These are phyloP conservation scores for Paecilomyces sp. DNA, from an alignment of 2,329 filamentous ascomycete genomes.

Conservation along the genomic window DNA sequence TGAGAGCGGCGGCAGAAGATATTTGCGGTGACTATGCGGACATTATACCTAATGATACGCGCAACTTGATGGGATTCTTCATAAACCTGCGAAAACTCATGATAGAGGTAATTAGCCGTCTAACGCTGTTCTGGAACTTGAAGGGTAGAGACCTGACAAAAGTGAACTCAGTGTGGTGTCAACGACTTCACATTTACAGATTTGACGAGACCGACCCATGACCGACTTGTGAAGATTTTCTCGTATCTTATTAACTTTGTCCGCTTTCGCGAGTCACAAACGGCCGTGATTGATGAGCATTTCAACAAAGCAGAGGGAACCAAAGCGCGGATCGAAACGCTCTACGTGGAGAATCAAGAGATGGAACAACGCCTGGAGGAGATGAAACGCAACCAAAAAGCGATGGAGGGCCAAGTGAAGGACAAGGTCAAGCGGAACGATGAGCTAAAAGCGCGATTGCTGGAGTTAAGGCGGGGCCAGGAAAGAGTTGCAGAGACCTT, in stretches of 20 bases:
- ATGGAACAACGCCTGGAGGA: slow-evolving; percentile 74
- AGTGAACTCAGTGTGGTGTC: slow-evolving; percentile 64
- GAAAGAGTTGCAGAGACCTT: slow-evolving; percentile 75
- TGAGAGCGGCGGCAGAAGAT: slow-evolving; percentile 86
- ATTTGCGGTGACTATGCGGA: slow-evolving; percentile 78
- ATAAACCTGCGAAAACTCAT: slow-evolving; percentile 72
- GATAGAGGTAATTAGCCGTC: slow-evolving; percentile 46
- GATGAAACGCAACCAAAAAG: slow-evolving; percentile 70
- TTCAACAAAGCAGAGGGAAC: slow-evolving; percentile 85
- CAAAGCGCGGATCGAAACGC: slow-evolving; percentile 77
- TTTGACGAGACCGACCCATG: slow-evolving; percentile 82
- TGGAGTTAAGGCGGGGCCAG: slow-evolving; percentile 75
- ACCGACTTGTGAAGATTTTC: slow-evolving; percentile 88
- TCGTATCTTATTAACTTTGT: slow-evolving; percentile 99
- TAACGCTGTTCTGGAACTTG: background rate
- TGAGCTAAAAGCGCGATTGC: slow-evolving; percentile 71
- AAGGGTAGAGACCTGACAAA: background rate
- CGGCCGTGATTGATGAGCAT: slow-evolving; percentile 80
- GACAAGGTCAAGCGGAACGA: slow-evolving; percentile 84
- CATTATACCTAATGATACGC: slow-evolving; percentile 75
- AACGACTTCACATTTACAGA: slow-evolving; percentile 91
- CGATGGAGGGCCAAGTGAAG: slow-evolving; percentile 72
- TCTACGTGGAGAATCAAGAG: slow-evolving; percentile 80
- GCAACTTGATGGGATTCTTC: slow-evolving; percentile 95
- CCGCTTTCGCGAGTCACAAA: slow-evolving; percentile 90